Percentiles rank a stretch among this genome's conserved stretches.
phyloP scores from a whole-genome alignment of 345 rosid genomes.

The Leavenworthia alabamica region DNA sequence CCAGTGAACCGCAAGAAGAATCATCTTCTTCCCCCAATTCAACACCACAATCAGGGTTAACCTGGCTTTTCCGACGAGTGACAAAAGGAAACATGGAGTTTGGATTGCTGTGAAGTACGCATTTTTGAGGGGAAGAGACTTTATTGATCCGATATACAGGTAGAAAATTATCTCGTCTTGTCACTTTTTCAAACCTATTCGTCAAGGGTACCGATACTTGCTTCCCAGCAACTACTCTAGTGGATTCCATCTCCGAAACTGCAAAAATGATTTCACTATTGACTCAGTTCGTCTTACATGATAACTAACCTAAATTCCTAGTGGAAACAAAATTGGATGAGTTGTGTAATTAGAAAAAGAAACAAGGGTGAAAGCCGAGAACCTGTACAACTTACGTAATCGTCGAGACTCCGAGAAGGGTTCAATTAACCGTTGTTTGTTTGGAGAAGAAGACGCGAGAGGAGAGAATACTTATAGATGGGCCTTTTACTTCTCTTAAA shows the following conservation, averaged over 20 bases:
- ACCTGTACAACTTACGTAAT: slow-evolving; percentile 4
- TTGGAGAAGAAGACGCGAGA: too few species aligned
- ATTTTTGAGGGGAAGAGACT: slow-evolving; percentile 5
- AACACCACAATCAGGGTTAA: slow-evolving; percentile 39
- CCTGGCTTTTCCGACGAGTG: slow-evolving; percentile 37
- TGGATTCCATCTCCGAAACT: slow-evolving; percentile 30
- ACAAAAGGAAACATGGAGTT: slow-evolving; percentile 28
- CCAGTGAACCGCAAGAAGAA: slow-evolving; percentile 15
- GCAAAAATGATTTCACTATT: not conserved
- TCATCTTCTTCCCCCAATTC: slow-evolving; percentile 33
- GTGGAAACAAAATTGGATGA: not conserved
- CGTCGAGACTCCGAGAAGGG: too few species aligned
- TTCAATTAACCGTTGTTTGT: too few species aligned
- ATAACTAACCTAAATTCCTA: not conserved
- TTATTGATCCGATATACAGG: slow-evolving; percentile 16
- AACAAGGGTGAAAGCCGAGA: not conserved
- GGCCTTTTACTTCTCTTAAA: not conserved
- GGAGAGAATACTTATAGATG: not conserved
- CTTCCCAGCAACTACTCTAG: slow-evolving; percentile 33
- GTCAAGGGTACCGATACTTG: slow-evolving; percentile 33
- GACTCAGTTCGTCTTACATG: not conserved
- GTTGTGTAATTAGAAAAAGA: not conserved
- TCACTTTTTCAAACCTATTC: slow-evolving; percentile 21
- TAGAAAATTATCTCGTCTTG: slow-evolving; percentile 4
- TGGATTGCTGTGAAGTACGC: slow-evolving; percentile 20